Evolutionary conservation across 345 rosid genomes (phyloP).

Genomic region (Salix purpurea): DNA sequence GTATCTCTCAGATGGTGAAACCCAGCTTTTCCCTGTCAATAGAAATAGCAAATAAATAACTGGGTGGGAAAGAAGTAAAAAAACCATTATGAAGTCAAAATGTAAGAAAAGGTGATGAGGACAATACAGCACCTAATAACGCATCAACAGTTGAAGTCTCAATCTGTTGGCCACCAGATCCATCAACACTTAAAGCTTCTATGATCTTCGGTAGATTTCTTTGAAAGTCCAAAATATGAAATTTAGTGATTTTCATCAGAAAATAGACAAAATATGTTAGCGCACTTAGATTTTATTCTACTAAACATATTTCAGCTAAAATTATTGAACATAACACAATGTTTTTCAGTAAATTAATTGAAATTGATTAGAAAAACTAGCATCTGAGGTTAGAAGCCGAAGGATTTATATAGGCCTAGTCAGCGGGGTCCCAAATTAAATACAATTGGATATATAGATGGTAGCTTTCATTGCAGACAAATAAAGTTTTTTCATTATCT

Average conservation of each 20-base stretch:
- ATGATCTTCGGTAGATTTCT: constrained; percentile 77
- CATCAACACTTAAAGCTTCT: constrained; percentile 72
- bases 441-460: too few species aligned
- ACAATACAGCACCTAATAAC: constrained; percentile 52
- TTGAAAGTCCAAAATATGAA: neutral
- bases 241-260: neutral
- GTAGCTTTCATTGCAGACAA: neutral
- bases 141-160: constrained; percentile 61
- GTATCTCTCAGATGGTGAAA: constrained; percentile 83
- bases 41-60: neutral
- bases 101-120: neutral
- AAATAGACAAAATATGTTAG: neutral
- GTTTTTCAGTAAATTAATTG: neutral
- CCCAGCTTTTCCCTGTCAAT: constrained; percentile 75
- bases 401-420: neutral
- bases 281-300: neutral
- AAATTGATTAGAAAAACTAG: neutral
- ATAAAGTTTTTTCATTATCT: neutral
- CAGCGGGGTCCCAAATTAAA: neutral
- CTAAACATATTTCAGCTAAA: neutral
- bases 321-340: neutral
- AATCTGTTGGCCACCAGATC: constrained; percentile 70
- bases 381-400: neutral
- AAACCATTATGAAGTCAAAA: neutral
- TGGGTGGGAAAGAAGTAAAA: neutral